A percentile compares a stretch with the other conserved stretches of the same genome.
These are phyloP conservation scores for Scheffersomyces titani DNA, from an alignment of 1,139 yeast species.

Conservation along the genomic window DNA sequence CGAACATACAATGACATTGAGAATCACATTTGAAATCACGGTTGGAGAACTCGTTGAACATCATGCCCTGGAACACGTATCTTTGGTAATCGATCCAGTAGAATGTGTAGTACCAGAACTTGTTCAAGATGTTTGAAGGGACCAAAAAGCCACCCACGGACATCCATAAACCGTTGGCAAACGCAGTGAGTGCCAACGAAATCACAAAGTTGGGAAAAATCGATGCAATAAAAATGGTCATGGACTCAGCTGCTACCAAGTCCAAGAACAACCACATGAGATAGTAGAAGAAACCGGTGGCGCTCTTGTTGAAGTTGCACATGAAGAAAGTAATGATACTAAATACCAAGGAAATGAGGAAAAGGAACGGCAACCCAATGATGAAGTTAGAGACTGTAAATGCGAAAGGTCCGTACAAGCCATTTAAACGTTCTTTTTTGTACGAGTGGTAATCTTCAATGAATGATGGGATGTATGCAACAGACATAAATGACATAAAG, in stretches of 20 bases:
- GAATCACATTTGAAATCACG: conserved; percentile 31
- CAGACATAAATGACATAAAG: conserved; percentile 46
- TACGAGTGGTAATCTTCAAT: conserved; percentile 34
- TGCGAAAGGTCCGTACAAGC: conserved; percentile 37
- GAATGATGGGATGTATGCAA: conserved; percentile 43
- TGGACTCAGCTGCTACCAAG: conserved; percentile 41
- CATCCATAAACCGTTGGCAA: conserved; percentile 47
- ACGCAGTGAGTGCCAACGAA: conserved; percentile 40
- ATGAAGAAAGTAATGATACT: conserved; percentile 35
- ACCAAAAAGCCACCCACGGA: conserved; percentile 44
- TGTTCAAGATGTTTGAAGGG: conserved; percentile 30
- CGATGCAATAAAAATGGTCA: conserved; percentile 36
- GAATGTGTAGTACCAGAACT: conserved; percentile 41
- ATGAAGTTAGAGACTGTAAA: conserved; percentile 35
- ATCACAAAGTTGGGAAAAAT: conserved; percentile 38
- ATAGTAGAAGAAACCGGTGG: conserved; percentile 31
- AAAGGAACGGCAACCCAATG: conserved; percentile 39
- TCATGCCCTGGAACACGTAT: conserved; percentile 45
- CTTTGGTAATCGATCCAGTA: conserved; percentile 43
- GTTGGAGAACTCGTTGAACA: conserved; percentile 37
- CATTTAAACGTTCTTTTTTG: conserved; percentile 33
- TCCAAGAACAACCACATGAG: conserved; percentile 40
- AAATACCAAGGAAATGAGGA: conserved; percentile 31
- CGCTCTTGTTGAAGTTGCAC: conserved; percentile 28
- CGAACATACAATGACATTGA: conserved; percentile 36